Evolutionary conservation across 192 early-diverging fungal species (phyloP).

Genomic region (Backusella mclennaniae): DNA sequence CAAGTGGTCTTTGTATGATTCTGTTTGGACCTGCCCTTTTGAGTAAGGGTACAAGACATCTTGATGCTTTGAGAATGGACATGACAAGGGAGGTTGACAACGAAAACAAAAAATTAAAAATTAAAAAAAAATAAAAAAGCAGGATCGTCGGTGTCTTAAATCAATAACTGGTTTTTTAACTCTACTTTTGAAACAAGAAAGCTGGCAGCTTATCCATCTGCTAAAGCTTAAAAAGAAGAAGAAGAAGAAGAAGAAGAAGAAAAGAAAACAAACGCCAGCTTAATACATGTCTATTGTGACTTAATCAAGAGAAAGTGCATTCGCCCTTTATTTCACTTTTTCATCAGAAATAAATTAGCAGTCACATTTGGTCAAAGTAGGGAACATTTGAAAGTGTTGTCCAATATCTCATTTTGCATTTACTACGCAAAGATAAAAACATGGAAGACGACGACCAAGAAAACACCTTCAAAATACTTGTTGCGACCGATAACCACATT

Average conservation of each 20-base stretch:
- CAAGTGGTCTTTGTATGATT: neutral
- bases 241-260: no score
- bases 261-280: no score
- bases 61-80: neutral
- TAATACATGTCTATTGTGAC: no score
- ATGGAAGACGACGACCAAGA: neutral
- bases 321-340: no score
- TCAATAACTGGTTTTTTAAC: neutral
- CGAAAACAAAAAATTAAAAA: neutral
- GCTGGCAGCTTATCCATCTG: no score
- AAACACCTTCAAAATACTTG: constrained; percentile 59
- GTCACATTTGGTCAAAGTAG: neutral
- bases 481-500: constrained; percentile 94
- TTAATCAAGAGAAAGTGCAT: no score
- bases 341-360: neutral
- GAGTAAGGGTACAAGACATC: neutral
- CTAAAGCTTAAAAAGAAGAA: no score
- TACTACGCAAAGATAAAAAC: neutral
- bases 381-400: neutral
- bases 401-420: neutral
- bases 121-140: neutral
- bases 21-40: neutral
- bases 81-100: constrained; percentile 2
- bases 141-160: neutral
- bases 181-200: no score